Base-by-base conservation (phyloP, 257 asterid species). In the Solanum okadae region DNA sequence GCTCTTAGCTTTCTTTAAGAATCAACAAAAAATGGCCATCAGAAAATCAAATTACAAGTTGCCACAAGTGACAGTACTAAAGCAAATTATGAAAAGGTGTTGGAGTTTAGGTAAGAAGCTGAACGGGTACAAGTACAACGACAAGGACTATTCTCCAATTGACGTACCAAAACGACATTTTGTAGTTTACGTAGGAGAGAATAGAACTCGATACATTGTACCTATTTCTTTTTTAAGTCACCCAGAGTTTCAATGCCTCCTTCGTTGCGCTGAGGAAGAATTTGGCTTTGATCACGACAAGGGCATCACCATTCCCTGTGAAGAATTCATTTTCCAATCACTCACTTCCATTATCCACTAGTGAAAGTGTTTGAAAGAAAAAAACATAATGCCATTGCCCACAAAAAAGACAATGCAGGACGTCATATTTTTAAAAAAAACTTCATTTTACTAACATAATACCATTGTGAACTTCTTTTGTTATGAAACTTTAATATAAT, bases 11-110 rank as follows among this genome's bases (percentile, higher is more conserved):
- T 61, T 81, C 83, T 18, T 13, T 31, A 7, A 6, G 22, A 5
- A 6, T n/a, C 16, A 46, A 46, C 0, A n/a, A 14, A 83, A 31
- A 79, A 56, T 79, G 90, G 73, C 89, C 14, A 84, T 88, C n/a
- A 46, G 61, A 78, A 90, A 86, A 72, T 83, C 87, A 49, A 82
- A 73, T 52, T 52, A 52, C 44, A 83, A 88, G 65, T 61, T 84
- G 25, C 75, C 88, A 40, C 90, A 88, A 87, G 71, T 87, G 35
- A 86, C 86, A 42, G 70, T n/a, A 25, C 13, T 89, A 40, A 90
- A 87, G 84, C 87, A 90, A 76, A 87, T 89, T 29, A 11, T 84
- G 37, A 88, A 67, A 70, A 37, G 86, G 46, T 87, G 90, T 84
- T 90, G 88, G 63, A 90, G 85, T 25, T 49, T 37, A 37, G 20